Conservation (phyloP, 257 asterid species). For the Solanum neorickii region DNA sequence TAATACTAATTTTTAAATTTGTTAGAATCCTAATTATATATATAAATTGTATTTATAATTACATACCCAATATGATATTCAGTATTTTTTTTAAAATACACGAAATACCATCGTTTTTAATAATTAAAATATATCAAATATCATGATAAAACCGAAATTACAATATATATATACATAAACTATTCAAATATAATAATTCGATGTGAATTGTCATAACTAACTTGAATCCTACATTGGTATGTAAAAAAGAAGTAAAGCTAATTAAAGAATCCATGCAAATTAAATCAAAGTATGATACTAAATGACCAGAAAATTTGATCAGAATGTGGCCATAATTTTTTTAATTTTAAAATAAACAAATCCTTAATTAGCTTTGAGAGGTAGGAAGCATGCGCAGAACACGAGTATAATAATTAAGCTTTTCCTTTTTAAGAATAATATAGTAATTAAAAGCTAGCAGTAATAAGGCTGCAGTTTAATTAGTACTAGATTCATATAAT, state of each 20-base stretch:
- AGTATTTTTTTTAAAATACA: no score
- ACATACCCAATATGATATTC: background rate
- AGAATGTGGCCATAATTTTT: no score
- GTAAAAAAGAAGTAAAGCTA: background rate
- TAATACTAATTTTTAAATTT: background rate
- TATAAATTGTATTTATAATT: no score
- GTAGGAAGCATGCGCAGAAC: conserved; percentile 23
- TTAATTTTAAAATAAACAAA: no score
- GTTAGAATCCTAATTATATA: background rate
- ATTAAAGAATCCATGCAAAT: background rate
- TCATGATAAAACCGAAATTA: background rate
- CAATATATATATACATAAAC: background rate
- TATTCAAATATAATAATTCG: background rate
- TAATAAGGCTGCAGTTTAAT: conserved; percentile 4
- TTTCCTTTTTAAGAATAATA: background rate
- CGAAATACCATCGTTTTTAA: background rate
- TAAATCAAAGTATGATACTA: background rate
- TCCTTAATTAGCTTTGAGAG: background rate
- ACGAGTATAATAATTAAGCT: conserved; percentile 13
- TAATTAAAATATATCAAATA: background rate
- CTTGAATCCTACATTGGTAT: background rate
- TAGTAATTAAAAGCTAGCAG: background rate
- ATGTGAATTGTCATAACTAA: background rate
- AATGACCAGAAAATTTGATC: fast-evolving
- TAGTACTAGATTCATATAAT: background rate